Conservation (phyloP, 148 eudicot genomes). For the Rhododendron simsii region DNA sequence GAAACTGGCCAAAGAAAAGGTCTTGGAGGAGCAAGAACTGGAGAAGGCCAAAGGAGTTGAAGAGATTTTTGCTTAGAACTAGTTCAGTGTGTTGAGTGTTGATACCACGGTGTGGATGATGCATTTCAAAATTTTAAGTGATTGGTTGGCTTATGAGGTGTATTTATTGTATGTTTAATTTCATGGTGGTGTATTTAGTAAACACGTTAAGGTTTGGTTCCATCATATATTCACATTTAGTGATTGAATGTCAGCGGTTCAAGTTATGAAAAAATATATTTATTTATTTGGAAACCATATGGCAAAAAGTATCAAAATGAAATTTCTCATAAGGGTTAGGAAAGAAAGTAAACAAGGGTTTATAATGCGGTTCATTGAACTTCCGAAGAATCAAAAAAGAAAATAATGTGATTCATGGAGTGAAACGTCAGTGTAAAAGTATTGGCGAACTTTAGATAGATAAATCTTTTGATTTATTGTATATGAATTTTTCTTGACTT, state of each 20-base stretch:
- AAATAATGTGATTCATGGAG: neutral
- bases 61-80: conserved; percentile 27
- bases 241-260: neutral
- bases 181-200: neutral
- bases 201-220: neutral
- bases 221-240: neutral
- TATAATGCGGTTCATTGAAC: too few species aligned
- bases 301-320: neutral
- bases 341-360: neutral
- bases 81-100: neutral
- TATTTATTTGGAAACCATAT: neutral
- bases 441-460: neutral
- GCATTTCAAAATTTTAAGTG: neutral
- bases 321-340: neutral
- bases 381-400: too few species aligned
- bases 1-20: conserved; percentile 31
- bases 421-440: too few species aligned
- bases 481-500: neutral
- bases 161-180: neutral
- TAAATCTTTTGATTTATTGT: too few species aligned
- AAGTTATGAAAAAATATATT: neutral
- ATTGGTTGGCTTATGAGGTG: neutral
- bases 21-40: conserved; percentile 18
- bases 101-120: neutral
- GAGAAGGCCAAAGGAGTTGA: conserved; percentile 5